Evolutionary conservation across 805 yeast species (phyloP), one percentile per base, ranked within the genome.

Genomic region (Kodamaea kaohsiungensis): DNA sequence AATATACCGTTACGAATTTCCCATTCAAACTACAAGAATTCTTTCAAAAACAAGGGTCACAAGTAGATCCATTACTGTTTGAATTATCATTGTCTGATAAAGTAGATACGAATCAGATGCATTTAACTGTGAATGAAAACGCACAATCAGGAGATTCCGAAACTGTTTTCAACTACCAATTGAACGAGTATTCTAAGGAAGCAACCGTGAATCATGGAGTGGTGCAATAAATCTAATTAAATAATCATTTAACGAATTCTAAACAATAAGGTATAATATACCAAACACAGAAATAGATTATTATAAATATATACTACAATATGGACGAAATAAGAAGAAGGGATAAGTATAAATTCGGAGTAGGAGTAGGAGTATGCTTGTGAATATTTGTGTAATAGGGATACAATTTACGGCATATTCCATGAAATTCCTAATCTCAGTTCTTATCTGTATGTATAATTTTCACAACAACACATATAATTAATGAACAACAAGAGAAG

Each of bases 11-110:
- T 45, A 43, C 53, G 15, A 37, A 43, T 38, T 50, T 43, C 43
- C 53, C 53, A 8, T 43, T 50, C 48, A 43, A 17, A 12, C 48
- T 50, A 10, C 35, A 35, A 12, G 53, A 50, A 25, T 2, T 4
- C 15, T 15, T 38, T n/a, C 38, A 7, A 6, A 50, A 45, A 38
- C 43, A 50, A 7, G 53, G 53, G 6, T 16, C 38, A 18, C 37
- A 13, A 22, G 16, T 38, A n/a, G 39, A 19, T 4, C 53, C 53
- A 7, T 37, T 43, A 35, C 43, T 18, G 49, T 50, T 50, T 19
- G 48, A 27, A 33, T 22, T 50, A 3, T 4, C 2, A 27, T 17
- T 15, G 7, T 9, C 19, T 15, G 53, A 50, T 33, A 33, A 17
- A 6, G 27, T 50, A 10, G 42, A 37, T 7, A 43, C 8, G 2